These are phyloP conservation scores for Chloris gayana DNA, from an alignment of 176 grass and related monocot genomes.

Conservation along the genomic window DNA sequence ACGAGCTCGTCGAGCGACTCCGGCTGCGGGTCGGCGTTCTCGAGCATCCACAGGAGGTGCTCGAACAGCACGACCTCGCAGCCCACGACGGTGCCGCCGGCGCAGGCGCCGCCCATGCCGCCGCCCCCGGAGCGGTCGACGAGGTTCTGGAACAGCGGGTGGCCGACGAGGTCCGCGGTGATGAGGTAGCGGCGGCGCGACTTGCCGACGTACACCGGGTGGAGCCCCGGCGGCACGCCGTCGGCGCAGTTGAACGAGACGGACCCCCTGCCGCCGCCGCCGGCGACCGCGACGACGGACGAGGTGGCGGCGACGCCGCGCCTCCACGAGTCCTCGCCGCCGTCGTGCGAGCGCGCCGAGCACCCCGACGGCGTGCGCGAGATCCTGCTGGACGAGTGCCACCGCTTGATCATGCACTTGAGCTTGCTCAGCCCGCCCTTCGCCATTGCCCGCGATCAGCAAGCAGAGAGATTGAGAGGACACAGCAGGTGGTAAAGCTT, in stretches of 20 bases:
- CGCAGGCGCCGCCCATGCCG: slow-evolving; percentile 8
- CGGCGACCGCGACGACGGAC: slow-evolving; percentile 10
- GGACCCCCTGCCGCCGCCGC: neutral
- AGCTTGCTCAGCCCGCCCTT: slow-evolving; percentile 87
- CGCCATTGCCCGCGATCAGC: slow-evolving; percentile 43
- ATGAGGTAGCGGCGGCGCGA: slow-evolving; percentile 90
- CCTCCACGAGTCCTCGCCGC: slow-evolving; percentile 44
- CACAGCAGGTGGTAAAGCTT: neutral
- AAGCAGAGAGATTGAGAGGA: neutral
- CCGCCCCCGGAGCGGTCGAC: slow-evolving; percentile 58
- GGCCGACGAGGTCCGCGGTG: slow-evolving; percentile 65
- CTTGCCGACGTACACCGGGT: slow-evolving; percentile 92
- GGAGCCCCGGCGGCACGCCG: slow-evolving; percentile 63
- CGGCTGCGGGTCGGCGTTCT: slow-evolving; percentile 86
- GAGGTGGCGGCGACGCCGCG: neutral
- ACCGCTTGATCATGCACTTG: slow-evolving; percentile 90
- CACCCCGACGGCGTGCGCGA: slow-evolving; percentile 47
- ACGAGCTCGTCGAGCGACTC: slow-evolving; percentile 91
- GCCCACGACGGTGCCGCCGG: slow-evolving; percentile 54
- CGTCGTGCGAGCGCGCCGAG: slow-evolving; percentile 40
- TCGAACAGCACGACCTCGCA: slow-evolving; percentile 98
- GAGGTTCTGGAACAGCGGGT: slow-evolving; percentile 88
- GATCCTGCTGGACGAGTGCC: slow-evolving; percentile 79
- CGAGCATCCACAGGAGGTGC: slow-evolving; percentile 97
- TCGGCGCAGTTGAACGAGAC: slow-evolving; percentile 69